Evolutionary conservation across 2,329 filamentous ascomycete genomes (phyloP).

Genomic region (Diplodia sapinea): DNA sequence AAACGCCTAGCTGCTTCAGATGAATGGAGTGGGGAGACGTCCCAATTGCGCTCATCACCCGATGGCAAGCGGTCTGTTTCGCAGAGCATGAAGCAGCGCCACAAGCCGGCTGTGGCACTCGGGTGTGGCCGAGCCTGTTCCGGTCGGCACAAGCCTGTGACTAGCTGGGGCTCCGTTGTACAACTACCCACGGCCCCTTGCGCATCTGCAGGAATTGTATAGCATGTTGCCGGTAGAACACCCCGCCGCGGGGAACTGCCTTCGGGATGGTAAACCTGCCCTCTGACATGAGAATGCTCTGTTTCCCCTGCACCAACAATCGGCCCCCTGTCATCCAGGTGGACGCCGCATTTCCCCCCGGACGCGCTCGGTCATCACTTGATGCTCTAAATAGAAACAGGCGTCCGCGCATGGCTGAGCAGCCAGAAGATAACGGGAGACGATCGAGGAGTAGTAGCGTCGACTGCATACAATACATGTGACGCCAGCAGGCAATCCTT

Average conservation of each 20-base stretch:
- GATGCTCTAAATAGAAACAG: background rate
- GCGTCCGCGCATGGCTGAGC: background rate
- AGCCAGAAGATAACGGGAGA: background rate
- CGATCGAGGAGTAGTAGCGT: background rate
- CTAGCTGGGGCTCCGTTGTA: background rate
- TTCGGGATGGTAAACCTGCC: background rate
- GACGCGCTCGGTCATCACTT: background rate
- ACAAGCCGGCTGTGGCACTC: slow-evolving; percentile 5
- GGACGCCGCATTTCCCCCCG: too few relatives aligned
- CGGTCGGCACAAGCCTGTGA: background rate
- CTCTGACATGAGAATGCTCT: background rate
- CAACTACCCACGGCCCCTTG: background rate
- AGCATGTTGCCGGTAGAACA: slow-evolving; percentile 1
- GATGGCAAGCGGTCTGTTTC: slow-evolving; percentile 26
- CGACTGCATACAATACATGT: background rate
- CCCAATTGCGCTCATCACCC: background rate
- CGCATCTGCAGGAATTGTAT: background rate
- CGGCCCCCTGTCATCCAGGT: background rate
- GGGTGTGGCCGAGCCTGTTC: slow-evolving; percentile 5
- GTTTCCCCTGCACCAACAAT: background rate
- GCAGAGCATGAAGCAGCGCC: slow-evolving; percentile 18
- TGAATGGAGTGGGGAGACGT: slow-evolving; percentile 27
- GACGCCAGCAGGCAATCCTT: background rate
- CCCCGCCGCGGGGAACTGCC: background rate
- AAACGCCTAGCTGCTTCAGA: slow-evolving; percentile 22